Conservation (phyloP, 176 grass and related monocot genomes). For the Carex littledalei region DNA sequence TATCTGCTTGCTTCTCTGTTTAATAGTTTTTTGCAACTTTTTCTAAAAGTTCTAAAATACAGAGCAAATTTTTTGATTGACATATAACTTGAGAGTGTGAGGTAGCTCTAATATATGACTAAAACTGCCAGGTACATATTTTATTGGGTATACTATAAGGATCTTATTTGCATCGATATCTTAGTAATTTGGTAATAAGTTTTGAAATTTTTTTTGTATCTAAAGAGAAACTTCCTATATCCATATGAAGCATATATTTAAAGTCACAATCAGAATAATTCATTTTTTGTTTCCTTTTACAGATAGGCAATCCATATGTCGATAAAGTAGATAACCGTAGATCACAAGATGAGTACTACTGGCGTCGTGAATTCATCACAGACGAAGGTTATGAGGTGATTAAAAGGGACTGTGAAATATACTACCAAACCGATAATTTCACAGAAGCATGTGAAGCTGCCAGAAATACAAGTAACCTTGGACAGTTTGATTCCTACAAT, state of each 20-base stretch:
- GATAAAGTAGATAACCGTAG: slow-evolving; percentile 9
- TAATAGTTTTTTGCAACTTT: background rate
- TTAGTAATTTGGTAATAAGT: background rate
- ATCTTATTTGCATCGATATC: background rate
- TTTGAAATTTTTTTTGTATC: background rate
- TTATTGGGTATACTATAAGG: background rate
- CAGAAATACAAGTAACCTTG: slow-evolving; percentile 1
- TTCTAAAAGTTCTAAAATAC: background rate
- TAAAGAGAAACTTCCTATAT: background rate
- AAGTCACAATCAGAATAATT: background rate
- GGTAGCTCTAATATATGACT: background rate
- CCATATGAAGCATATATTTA: background rate
- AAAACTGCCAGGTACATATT: background rate
- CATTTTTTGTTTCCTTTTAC: background rate
- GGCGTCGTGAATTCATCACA: slow-evolving; percentile 17
- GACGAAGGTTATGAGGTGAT: slow-evolving; percentile 8
- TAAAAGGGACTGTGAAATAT: slow-evolving; percentile 9
- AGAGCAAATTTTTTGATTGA: background rate
- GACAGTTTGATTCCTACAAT: slow-evolving; percentile 20
- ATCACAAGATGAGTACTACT: slow-evolving; percentile 12
- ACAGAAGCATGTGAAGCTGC: background rate
- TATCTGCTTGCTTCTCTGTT: background rate
- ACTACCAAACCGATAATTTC: background rate
- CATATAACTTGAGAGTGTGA: background rate
- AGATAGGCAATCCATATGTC: slow-evolving; percentile 28